Percentiles rank a stretch among this genome's conserved stretches.
Conservation (phyloP, 73 alveolate species). For the Effrenium voratum region DNA sequence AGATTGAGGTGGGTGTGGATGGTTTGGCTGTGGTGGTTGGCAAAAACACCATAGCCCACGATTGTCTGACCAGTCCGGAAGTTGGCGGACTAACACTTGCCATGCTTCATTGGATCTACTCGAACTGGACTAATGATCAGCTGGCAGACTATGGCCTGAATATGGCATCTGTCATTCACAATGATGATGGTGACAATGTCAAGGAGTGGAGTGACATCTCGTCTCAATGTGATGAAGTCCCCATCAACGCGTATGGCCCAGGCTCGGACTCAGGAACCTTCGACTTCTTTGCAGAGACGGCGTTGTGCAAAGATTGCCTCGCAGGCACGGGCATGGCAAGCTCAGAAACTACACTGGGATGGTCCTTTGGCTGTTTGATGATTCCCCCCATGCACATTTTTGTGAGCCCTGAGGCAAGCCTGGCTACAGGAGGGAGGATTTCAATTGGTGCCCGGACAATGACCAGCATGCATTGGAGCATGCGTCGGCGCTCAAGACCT, state of each 20-base stretch:
- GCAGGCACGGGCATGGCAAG: no score
- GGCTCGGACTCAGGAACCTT: slow-evolving; percentile 74
- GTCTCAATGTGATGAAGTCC: slow-evolving; percentile 27
- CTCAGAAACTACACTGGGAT: no score
- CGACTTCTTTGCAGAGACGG: slow-evolving; percentile 70
- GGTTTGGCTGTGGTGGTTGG: slow-evolving; percentile 82
- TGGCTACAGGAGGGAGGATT: background rate
- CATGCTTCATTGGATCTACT: slow-evolving; percentile 76
- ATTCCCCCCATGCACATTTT: no score
- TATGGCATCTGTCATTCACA: slow-evolving; percentile 43
- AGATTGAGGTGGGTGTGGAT: slow-evolving; percentile 74
- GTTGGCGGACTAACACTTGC: slow-evolving; percentile 84
- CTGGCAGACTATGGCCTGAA: slow-evolving; percentile 19
- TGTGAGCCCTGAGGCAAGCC: background rate
- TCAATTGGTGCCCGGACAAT: background rate
- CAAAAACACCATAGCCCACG: slow-evolving; percentile 62
- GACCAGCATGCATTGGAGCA: slow-evolving; percentile 5
- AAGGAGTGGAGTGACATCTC: slow-evolving; percentile 57
- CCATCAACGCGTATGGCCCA: slow-evolving; percentile 70
- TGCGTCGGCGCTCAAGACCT: background rate
- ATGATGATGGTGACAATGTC: slow-evolving; percentile 68
- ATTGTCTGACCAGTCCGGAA: slow-evolving; percentile 60
- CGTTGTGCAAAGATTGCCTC: slow-evolving; percentile 60
- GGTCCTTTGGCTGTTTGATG: no score
- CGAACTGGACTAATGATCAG: slow-evolving; percentile 56